A percentile compares a stretch with the other conserved stretches of the same genome.
Evolutionary conservation across 257 asterid species (phyloP).

Genomic region (Plectranthus barbatus): DNA sequence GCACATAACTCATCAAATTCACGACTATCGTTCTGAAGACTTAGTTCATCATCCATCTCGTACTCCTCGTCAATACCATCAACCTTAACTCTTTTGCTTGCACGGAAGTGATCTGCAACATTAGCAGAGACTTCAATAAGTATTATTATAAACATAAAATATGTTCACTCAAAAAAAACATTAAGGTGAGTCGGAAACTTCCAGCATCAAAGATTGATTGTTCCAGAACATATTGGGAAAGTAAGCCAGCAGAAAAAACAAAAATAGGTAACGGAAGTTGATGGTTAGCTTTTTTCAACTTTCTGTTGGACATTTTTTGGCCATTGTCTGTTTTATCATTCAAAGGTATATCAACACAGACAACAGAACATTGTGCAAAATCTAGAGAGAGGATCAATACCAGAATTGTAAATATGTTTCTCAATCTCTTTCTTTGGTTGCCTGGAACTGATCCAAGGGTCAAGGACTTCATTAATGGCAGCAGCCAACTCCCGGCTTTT

Average conservation of each 20-base stretch:
- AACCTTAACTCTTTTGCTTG: conserved; percentile 56
- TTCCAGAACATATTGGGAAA: not conserved
- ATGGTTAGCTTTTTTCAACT: not conserved
- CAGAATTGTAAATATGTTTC: conserved; percentile 40
- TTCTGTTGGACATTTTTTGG: not conserved
- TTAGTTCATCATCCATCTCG: conserved; percentile 42
- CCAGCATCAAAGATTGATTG: not conserved
- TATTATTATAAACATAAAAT: conserved; percentile 3
- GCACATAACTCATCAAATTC: conserved; percentile 65
- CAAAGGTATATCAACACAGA: not conserved
- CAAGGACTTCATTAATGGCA: conserved; percentile 92
- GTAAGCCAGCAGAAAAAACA: not conserved
- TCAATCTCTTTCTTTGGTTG: conserved; percentile 89
- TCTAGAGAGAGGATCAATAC: conserved; percentile 28
- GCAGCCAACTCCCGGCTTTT: conserved; percentile 97
- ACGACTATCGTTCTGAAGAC: conserved; percentile 31
- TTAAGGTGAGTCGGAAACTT: not conserved
- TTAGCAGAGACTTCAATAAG: conserved; percentile 7
- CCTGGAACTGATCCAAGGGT: conserved; percentile 94
- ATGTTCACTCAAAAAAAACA: not conserved
- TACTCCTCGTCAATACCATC: conserved; percentile 62
- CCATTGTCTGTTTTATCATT: not conserved
- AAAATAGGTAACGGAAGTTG: not conserved
- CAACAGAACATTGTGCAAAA: not conserved
- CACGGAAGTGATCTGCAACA: conserved; percentile 57